Base-by-base conservation (phyloP, 441 rosid species). In the Dalechampia spathulata region DNA sequence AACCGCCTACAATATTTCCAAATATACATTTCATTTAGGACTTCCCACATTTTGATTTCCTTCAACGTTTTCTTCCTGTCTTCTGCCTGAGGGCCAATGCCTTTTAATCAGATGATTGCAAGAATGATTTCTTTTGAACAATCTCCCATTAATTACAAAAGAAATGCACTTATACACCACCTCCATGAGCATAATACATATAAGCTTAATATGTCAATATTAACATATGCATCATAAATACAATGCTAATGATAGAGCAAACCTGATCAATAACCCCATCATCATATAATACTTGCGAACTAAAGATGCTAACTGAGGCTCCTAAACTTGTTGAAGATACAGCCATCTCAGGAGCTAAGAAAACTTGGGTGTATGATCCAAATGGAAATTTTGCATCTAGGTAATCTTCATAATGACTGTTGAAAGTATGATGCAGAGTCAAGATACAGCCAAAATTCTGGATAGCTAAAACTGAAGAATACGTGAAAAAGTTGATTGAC, bases 201-300 rank as follows among this genome's bases (percentile, higher is more conserved):
- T 4, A 49, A 40, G 41, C 6, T 1, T 2, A 7, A 8, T 42
- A 20, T 27, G 15, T 30, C 4, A 45, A 4, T 3, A 9, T 10
- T 19, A 21, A 48, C 9, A 49, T 8, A 16, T 19, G 4, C 28
- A 52, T 13, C 27, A 5, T 34, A 34, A 8, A 34, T 19, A 19
- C 17, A 45, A 22, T 7, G 23, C 17, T 9, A 36, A 17, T 37
- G 13, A 60, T 43, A 32, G 19, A 51, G 52, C 74, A 64, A 60
- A 93, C 97, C 96, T 93, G 94, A 71, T 93, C 95, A 52, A 93
- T 85, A 75, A 90, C 81, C 68, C 79, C 87, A 75, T 85, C 94
- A 67, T 93, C 97, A 67, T 78, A 87, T 46, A 93, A 75, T 68
- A 85, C 43, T 72, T 90, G 95, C 19, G 97, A 87, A 69, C 90